phyloP scores from a whole-genome alignment of 805 yeast species.

The Metschnikowia hibisci region DNA sequence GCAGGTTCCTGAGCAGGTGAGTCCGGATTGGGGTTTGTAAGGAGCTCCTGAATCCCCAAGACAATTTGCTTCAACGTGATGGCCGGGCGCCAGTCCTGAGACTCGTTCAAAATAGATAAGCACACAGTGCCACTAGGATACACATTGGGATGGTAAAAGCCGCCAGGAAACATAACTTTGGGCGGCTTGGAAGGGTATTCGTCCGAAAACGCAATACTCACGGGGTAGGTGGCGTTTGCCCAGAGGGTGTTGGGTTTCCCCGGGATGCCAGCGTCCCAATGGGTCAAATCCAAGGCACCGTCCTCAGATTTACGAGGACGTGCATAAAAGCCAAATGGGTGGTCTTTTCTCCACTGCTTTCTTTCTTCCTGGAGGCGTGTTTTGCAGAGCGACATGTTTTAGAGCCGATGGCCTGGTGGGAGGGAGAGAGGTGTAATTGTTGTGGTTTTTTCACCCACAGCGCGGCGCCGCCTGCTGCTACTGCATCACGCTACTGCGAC shows the following conservation, averaged over 20 bases:
- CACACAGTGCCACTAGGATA: conserved; percentile 98
- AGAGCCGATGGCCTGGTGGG: background rate
- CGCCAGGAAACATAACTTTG: conserved; percentile 81
- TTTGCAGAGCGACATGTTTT: conserved; percentile 53
- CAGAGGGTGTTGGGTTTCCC: conserved; percentile 85
- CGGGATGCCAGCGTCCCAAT: conserved; percentile 95
- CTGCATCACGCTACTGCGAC: too few species aligned
- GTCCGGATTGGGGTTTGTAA: conserved; percentile 86
- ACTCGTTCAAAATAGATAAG: conserved; percentile 86
- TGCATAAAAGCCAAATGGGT: conserved; percentile 96
- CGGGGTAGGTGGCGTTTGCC: conserved; percentile 87
- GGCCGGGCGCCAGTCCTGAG: conserved; percentile 98
- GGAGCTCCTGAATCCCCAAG: conserved; percentile 86
- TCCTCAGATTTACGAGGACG: conserved; percentile 77
- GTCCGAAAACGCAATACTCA: conserved; percentile 76
- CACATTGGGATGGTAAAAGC: conserved; percentile 94
- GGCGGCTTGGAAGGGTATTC: conserved; percentile 98
- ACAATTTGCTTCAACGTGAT: conserved; percentile 85
- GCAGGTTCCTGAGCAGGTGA: conserved; percentile 99
- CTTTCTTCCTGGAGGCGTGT: conserved; percentile 92
- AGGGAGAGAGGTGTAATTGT: background rate
- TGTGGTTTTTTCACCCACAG: conserved; percentile 1
- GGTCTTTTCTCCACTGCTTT: conserved; percentile 97
- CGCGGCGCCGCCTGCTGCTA: background rate
- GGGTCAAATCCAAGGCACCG: conserved; percentile 79